Evolutionary conservation across 805 yeast species (phyloP), one percentile per base, ranked within the genome.

Genomic region (Jamesozyma rosinii): DNA sequence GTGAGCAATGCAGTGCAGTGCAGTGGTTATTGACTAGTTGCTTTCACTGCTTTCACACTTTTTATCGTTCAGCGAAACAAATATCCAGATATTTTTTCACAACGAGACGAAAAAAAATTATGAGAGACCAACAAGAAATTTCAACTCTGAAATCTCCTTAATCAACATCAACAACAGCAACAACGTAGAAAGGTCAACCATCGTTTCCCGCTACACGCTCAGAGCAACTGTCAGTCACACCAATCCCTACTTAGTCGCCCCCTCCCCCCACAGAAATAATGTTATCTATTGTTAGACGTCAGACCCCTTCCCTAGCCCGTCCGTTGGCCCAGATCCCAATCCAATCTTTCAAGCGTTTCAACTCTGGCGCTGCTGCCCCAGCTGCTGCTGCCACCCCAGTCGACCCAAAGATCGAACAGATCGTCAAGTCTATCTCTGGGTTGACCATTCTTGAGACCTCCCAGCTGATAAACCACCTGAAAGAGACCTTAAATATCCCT

Each of bases 401-500:
- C 44, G 92, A 84, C 66, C 92, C 97, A 52, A 89, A 90, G 67
- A 88, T 92, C 65, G 57, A 81, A 37, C 66, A 78, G 43, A 89
- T 92, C 55, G 99, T 92, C 43, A 92, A 86, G 59, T 84, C 85
- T 59, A 92, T 92, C 62, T 79, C 97, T 42, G 76, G 83, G 54
- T 75, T 92, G 63, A 88, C 95, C n/a, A 75, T 92, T 44, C 72
- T 89, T 60, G 98, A 92, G 71, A 90, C 97, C 19, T 81, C 95
- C n/a, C 65, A 81, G 24, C 76, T 92, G 61, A 84, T 92, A 49
- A 63, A 78, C 33, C 95, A 86, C 59, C 73, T 86, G 63, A 81
- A 81, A 69, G 69, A 80, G 37, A 81, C 81, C 61, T 79, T 92
- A 57, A 88, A 92, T 69, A 92, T 92, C 53, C 86, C 97, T 51